phyloP scores from a whole-genome alignment of 495 filamentous ascomycete genomes.

The Chaetomium tenue region DNA sequence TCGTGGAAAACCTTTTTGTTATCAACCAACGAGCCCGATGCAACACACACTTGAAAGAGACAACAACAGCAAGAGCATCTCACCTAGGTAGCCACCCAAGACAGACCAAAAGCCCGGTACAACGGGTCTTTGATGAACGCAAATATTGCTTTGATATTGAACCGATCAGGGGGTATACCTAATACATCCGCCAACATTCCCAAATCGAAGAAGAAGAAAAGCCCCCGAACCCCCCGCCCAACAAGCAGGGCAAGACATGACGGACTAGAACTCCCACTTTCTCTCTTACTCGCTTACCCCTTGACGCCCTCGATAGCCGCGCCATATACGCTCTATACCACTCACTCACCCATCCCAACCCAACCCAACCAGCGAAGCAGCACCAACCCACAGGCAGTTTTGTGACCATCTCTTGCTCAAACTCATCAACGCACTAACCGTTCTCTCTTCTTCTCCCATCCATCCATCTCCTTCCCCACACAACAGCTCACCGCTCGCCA shows the following conservation, averaged over 20 bases:
- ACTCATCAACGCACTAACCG: neutral
- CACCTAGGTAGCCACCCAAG: too few species aligned
- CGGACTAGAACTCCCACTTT: neutral
- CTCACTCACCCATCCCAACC: too few species aligned
- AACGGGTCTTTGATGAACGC: too few species aligned
- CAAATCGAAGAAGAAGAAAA: neutral
- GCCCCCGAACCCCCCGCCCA: neutral
- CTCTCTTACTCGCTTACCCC: neutral
- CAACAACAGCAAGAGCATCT: too few species aligned
- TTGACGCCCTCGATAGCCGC: neutral
- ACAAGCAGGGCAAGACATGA: neutral
- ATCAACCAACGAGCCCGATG: too few species aligned
- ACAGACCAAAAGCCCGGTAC: too few species aligned
- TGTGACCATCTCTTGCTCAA: neutral
- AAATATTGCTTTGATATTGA: slow-evolving; percentile 1
- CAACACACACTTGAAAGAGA: too few species aligned
- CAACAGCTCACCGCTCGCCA: too few species aligned
- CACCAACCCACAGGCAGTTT: neutral
- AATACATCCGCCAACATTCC: slow-evolving; percentile 6
- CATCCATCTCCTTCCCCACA: neutral
- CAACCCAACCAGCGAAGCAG: neutral
- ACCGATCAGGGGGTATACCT: neutral
- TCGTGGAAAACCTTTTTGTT: too few species aligned
- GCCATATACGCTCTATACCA: neutral
- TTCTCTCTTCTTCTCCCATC: neutral